Evolutionary conservation across 2,329 filamentous ascomycete species (phyloP).

Genomic region (Arachnomyces sp.): DNA sequence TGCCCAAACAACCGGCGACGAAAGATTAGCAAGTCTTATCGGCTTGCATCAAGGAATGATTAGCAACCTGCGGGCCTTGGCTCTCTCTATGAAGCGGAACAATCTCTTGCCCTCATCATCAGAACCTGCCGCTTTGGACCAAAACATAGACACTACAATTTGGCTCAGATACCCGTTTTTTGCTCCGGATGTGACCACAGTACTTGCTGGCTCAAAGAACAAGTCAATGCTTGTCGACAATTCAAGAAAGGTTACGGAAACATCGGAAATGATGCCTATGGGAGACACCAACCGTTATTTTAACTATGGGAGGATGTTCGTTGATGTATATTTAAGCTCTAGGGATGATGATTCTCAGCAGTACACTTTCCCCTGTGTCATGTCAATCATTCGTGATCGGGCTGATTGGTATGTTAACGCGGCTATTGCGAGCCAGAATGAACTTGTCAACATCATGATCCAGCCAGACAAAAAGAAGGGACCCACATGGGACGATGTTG

Average conservation of each 20-base stretch:
- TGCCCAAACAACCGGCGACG: conserved; percentile 39
- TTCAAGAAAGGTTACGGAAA: conserved; percentile 39
- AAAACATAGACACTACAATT: conserved; percentile 70
- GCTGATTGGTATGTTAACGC: conserved; percentile 64
- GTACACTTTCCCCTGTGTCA: conserved; percentile 62
- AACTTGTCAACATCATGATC: conserved; percentile 66
- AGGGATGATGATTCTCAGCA: conserved; percentile 60
- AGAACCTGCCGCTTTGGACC: conserved; percentile 61
- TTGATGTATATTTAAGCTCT: conserved; percentile 67
- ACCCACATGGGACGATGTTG: conserved; percentile 72
- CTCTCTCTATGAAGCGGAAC: conserved; percentile 78
- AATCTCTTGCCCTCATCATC: conserved; percentile 62
- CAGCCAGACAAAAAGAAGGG: conserved; percentile 61
- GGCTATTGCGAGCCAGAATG: conserved; percentile 70
- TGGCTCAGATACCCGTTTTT: conserved; percentile 73
- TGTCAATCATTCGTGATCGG: conserved; percentile 66
- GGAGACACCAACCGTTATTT: conserved; percentile 68
- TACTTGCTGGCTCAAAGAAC: conserved; percentile 55
- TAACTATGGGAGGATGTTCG: conserved; percentile 70
- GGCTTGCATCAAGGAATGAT: conserved; percentile 49
- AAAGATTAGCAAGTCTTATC: conserved; percentile 38
- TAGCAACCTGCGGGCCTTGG: conserved; percentile 63
- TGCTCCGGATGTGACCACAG: conserved; percentile 61
- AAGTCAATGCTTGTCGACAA: conserved; percentile 40
- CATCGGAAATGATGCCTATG: conserved; percentile 65